Evolutionary conservation across 2,329 filamentous ascomycete species (phyloP), one percentile per base, ranked within the genome.

Genomic region (Xylariales sp.): DNA sequence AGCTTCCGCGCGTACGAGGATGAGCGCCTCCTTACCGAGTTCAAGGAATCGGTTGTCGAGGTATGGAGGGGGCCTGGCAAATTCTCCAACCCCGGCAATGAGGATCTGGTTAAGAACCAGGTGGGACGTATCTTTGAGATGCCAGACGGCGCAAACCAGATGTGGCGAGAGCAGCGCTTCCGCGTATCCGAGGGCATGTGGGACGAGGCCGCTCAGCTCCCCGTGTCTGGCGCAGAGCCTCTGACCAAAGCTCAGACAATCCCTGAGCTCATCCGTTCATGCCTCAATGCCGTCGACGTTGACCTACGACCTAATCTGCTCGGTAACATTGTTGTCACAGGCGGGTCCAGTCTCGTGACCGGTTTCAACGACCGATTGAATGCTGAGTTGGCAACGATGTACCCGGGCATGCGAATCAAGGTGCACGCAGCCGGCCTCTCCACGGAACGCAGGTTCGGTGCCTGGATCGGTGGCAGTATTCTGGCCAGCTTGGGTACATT

Each of bases 401-500:
- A 86, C 62, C 91, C 93, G 0, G 86, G 87, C 10, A 81, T 88
- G 14, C 79, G 88, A 56, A 88, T 97, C 52, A 86, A 93, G 63
- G 80, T 98, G 25, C 85, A 93, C 51, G 88, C 93, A 0, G 84
- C 89, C 1, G 88, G 88, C 14, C 80, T 91, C 52, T 86, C 86
- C 1, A 86, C 84, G 25, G 94, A 98, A 72, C 72, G 94, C 38
- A 85, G 89, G 48, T 97, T 95, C 62, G 90, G 88, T 16, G 83
- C 87, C 34, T 98, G 93, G 91, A 89, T 98, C 50, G 93, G 94
- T 32, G 93, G 93, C 31, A 96, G 89, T 64, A 96, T 98, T 52
- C 70, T 98, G 50, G 90, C 88, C 6, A 96, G 90, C 63, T 64
- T 98, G 66, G 94, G 94, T 8, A 95, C 90, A 12, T 98, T 98